A percentile compares a stretch with the other conserved stretches of the same genome.
These are phyloP conservation scores for Exophiala aquamarina DNA, from an alignment of 2,329 filamentous ascomycete species.

Conservation along the genomic window DNA sequence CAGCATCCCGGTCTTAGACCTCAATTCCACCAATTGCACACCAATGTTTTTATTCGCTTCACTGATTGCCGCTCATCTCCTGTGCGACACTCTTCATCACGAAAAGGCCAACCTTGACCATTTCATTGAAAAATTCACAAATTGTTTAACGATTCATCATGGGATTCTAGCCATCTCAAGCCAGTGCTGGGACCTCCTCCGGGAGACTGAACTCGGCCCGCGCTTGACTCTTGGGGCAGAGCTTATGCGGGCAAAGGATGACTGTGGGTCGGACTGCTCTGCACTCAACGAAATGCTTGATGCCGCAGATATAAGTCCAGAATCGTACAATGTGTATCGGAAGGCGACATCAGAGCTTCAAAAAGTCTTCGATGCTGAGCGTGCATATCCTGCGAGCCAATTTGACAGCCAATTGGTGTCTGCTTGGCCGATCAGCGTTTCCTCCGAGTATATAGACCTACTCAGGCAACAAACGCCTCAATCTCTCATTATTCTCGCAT, in stretches of 20 bases:
- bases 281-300: constrained; percentile 13
- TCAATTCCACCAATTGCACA: constrained; percentile 20
- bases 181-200: constrained; percentile 11
- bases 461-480: constrained; percentile 37
- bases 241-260: background rate
- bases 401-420: constrained; percentile 15
- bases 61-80: constrained; percentile 24
- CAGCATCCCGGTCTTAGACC: constrained; percentile 6
- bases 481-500: constrained; percentile 32
- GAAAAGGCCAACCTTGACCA: constrained; percentile 39
- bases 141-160: constrained; percentile 30
- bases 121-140: constrained; percentile 31
- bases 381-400: background rate
- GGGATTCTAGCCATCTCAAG: constrained; percentile 25
- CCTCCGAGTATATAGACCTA: constrained; percentile 34
- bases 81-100: constrained; percentile 49
- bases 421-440: constrained; percentile 37
- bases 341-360: constrained; percentile 18
- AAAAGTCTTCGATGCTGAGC: constrained; percentile 12
- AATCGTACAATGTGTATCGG: constrained; percentile 13
- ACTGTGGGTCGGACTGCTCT: constrained; percentile 8
- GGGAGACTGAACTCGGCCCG: constrained; percentile 14
- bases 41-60: constrained; percentile 25
- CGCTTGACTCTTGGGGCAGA: constrained; percentile 6
- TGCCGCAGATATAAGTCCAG: constrained; percentile 4